These are phyloP conservation scores for Mycothermus thermophilus DNA, from an alignment of 495 filamentous ascomycete species.

Conservation along the genomic window DNA sequence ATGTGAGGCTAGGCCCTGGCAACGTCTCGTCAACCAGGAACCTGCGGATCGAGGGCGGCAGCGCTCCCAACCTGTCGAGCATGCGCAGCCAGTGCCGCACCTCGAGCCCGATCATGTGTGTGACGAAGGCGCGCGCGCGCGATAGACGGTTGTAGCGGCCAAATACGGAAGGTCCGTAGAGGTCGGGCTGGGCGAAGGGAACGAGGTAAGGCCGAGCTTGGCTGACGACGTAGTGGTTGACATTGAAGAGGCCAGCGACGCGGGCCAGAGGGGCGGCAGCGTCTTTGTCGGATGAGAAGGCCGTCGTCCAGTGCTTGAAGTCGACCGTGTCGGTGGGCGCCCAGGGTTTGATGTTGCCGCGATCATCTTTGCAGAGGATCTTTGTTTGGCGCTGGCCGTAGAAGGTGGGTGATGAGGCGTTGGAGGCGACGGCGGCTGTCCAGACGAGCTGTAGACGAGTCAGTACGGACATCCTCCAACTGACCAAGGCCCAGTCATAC, in stretches of 20 bases:
- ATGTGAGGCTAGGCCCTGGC: constrained; percentile 63
- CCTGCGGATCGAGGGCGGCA: constrained; percentile 55
- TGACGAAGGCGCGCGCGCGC: constrained; percentile 46
- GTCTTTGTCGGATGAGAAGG: constrained; percentile 55
- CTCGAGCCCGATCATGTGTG: constrained; percentile 58
- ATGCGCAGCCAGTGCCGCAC: constrained; percentile 71
- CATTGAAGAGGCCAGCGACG: constrained; percentile 85
- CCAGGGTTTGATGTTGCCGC: constrained; percentile 72
- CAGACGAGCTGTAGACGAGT: constrained; percentile 76
- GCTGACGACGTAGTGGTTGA: constrained; percentile 75
- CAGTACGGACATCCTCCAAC: too few species aligned
- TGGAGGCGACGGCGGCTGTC: constrained; percentile 88
- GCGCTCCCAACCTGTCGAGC: constrained; percentile 59
- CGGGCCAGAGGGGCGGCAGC: constrained; percentile 69
- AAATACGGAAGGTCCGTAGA: constrained; percentile 55
- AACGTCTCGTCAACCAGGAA: constrained; percentile 81
- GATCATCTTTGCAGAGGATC: constrained; percentile 70
- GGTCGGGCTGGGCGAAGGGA: constrained; percentile 73
- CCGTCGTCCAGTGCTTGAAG: constrained; percentile 55
- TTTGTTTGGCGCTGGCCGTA: constrained; percentile 46
- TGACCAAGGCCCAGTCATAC: too few species aligned
- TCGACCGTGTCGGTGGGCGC: constrained; percentile 48
- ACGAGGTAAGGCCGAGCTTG: constrained; percentile 67
- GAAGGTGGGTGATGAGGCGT: constrained; percentile 55
- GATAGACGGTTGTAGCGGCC: constrained; percentile 43